A percentile compares a stretch with the other conserved stretches of the same genome.
phyloP scores from a whole-genome alignment of 2,329 filamentous ascomycete species.

The Gyromitra esculenta region DNA sequence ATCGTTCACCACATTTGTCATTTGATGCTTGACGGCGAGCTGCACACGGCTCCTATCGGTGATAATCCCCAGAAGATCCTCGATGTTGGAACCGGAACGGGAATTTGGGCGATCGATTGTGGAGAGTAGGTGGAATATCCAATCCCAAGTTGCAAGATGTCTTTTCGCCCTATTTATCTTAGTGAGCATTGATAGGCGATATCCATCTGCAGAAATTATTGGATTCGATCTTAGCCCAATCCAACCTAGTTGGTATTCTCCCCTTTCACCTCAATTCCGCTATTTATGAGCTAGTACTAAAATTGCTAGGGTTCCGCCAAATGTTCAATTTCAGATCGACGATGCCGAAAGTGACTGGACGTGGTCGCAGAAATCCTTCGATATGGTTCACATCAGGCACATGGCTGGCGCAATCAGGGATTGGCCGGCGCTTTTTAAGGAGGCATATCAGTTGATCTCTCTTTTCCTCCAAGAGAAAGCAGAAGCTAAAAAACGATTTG shows the following conservation, averaged over 20 bases:
- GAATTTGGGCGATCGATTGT: slow-evolving; percentile 58
- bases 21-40: background rate
- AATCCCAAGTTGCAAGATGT: slow-evolving; percentile 21
- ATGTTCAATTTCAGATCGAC: slow-evolving; percentile 59
- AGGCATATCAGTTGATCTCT: slow-evolving; percentile 39
- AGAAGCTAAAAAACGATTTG: background rate
- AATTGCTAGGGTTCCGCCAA: slow-evolving; percentile 60
- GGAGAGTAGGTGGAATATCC: slow-evolving; percentile 55
- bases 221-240: slow-evolving; percentile 61
- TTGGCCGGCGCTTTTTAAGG: slow-evolving; percentile 51
- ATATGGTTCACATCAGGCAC: slow-evolving; percentile 56
- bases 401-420: slow-evolving; percentile 53
- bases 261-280: background rate
- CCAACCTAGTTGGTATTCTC: slow-evolving; percentile 60
- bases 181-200: slow-evolving; percentile 19
- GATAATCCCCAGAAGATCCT: slow-evolving; percentile 7
- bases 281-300: background rate
- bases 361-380: slow-evolving; percentile 49
- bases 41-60: slow-evolving; percentile 1
- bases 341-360: slow-evolving; percentile 58
- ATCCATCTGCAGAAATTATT: slow-evolving; percentile 51
- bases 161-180: background rate
- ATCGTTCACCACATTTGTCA: background rate
- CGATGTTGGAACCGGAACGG: slow-evolving; percentile 2
- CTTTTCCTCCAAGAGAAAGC: background rate